These are phyloP conservation scores for Microdochium nivale DNA, from an alignment of 2,329 filamentous ascomycete species.

Conservation along the genomic window DNA sequence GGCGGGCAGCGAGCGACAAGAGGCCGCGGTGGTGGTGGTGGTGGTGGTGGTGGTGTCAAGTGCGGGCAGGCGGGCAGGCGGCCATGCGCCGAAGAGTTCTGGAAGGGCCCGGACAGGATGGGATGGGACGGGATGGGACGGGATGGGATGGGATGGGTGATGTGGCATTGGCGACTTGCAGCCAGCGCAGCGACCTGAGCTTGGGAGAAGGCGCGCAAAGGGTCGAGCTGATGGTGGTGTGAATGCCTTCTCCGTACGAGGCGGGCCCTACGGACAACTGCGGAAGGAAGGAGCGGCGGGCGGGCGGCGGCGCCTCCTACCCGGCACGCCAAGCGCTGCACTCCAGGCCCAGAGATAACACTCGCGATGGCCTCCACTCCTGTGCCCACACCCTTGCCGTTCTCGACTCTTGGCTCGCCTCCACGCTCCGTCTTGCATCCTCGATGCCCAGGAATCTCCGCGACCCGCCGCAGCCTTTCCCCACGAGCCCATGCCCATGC, in stretches of 20 bases:
- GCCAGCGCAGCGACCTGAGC: not conserved
- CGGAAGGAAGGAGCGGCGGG: not conserved
- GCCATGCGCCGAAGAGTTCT: slow-evolving; percentile 20
- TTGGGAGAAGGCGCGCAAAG: not conserved
- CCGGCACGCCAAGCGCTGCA: not conserved
- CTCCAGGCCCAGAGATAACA: not conserved
- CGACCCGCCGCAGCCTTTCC: too few species aligned
- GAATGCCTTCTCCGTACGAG: too few species aligned
- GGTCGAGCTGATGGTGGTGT: too few species aligned
- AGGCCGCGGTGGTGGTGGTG: too few species aligned
- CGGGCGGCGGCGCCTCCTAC: not conserved
- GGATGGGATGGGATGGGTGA: not conserved
- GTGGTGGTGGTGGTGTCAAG: slow-evolving; percentile 23
- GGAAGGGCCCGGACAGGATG: not conserved
- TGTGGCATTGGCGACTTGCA: not conserved
- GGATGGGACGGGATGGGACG: not conserved
- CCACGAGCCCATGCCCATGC: too few species aligned
- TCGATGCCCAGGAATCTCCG: not conserved
- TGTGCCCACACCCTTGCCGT: not conserved
- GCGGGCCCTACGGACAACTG: not conserved
- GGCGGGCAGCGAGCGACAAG: too few species aligned
- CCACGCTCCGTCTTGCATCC: not conserved
- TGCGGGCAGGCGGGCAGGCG: too few species aligned
- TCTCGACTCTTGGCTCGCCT: not conserved
- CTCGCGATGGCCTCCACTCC: not conserved